Base-by-base conservation (phyloP, 805 yeast genomes). In the Cyberlindnera euphorbiiphila region DNA sequence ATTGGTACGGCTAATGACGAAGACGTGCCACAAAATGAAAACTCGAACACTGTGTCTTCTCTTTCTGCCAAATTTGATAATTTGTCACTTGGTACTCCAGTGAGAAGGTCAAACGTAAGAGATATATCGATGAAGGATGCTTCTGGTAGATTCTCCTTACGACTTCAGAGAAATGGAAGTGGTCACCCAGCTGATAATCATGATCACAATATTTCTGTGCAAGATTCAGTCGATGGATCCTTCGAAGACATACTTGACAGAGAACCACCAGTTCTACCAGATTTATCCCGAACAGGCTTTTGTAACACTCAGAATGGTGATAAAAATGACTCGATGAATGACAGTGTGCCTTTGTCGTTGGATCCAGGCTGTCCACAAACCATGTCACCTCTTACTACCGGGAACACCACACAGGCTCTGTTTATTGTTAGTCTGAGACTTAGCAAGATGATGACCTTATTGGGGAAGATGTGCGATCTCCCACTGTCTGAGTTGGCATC, bases 231-330 rank as follows among this genome's bases (percentile, higher is more conserved):
- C 2, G 55, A 53, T 9, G 46, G 31, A 2, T 50, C 57, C 9
- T 43, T 30, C 29, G 56, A 53, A 12, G 59, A 54, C 25, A 54
- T 54, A 4, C 48, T 54, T 17, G 57, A 54, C 15, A 45, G 41
- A 20, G 31, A 35, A 9, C 54, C 53, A 11, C 56, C 51, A 7
- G 27, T 33, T 2, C 34, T 49, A 7, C 51, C 52, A 4, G 38
- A 34, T 3, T 12, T 37, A 6, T 22, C 33, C 4, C 34, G 35
- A 4, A 13, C 24, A 4, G 26, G 11, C 12, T 25, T 33, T 9
- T 4, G 11, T 18, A 18, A 18, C 4, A 28, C n/a, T n/a, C n/a
- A n/a, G 23, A 24, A 32, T 9, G 7, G 15, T 10, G 26, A 5
- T 7, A n/a, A 14, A 18, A 3, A 6, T 21, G 19, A 15, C 12